A percentile compares a stretch with the other conserved stretches of the same genome.
These are phyloP conservation scores for Oryza nivara DNA, from an alignment of 176 grass and related monocot species.

Conservation along the genomic window DNA sequence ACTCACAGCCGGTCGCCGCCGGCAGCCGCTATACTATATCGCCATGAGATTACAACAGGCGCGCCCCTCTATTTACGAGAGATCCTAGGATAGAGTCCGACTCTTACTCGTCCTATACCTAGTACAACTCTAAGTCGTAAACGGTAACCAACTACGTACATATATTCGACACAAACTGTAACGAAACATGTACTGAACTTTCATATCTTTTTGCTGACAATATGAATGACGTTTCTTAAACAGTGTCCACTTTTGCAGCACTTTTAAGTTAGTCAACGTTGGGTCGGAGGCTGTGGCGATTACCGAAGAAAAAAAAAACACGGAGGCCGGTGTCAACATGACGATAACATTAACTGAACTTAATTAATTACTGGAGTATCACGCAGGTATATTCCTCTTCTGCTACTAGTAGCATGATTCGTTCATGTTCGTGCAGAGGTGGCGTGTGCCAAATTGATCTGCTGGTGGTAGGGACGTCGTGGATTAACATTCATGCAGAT, in stretches of 20 bases:
- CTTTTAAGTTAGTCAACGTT: background rate
- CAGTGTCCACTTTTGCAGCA: background rate
- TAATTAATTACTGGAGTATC: background rate
- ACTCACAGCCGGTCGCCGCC: no score
- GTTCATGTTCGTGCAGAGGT: background rate
- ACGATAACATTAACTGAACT: background rate
- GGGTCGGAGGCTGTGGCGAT: background rate
- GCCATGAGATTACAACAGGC: no score
- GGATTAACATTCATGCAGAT: background rate
- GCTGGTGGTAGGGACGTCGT: background rate
- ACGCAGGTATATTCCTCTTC: no score
- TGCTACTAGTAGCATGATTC: background rate
- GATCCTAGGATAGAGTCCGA: no score
- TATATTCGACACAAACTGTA: no score
- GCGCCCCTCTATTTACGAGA: no score
- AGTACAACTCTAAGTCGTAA: no score
- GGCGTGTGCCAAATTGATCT: background rate
- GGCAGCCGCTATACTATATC: no score
- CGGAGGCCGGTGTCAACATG: background rate
- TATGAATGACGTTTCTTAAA: background rate
- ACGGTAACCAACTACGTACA: no score
- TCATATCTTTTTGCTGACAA: background rate
- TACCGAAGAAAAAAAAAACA: background rate
- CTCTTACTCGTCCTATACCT: no score
- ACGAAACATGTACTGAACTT: background rate